Evolutionary conservation across 2,329 filamentous ascomycete genomes (phyloP), one percentile per base, ranked within the genome.

Genomic region (Curvularia hawaiiensis): DNA sequence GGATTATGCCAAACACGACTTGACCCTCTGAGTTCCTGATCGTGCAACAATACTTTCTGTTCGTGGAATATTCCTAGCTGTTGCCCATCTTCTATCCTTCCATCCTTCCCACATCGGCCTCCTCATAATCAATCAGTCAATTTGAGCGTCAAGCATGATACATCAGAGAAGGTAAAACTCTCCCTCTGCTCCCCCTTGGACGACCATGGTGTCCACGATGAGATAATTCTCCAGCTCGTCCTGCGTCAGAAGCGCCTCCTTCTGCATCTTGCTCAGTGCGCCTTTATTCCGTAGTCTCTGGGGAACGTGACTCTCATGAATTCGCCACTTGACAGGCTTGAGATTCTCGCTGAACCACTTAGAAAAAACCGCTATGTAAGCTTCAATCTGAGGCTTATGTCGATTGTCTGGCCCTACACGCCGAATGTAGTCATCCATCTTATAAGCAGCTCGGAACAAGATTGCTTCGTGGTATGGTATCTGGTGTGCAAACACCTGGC

Each of bases 171-270:
- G 52, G 7, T 8, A 45, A 14, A 38, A 24, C 4, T 50, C 40
- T 30, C 39, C 30, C 24, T 30, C 28, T 31, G 39, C 24, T 28
- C 9, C 39, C 6, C 20, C 46, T 44, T 50, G 12, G 8, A 50
- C 14, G n/a, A 30, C 11, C 6, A 50, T 45, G 2, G 39, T 45
- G 28, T 50, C 46, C 20, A 54, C n/a, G 11, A 50, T 5, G 2
- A 38, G 52, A 30, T 50, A 54, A n/a, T 7, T 9, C 30, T 45
- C 39, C 14, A 54, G 30, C 22, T 31, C 47, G 30, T 39, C 14
- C 5, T 26, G 14, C 2, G n/a, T 6, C 40, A 44, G 16, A 14
- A 30, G 47, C 18, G 31, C 26, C 39, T 4, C 31, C 5, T 50
- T 45, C 22, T 18, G 44, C 39, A 45, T 28, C n/a, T 6, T 50